phyloP scores from a whole-genome alignment of 768 basidiomycete species.

The Tulasnella sp. region DNA sequence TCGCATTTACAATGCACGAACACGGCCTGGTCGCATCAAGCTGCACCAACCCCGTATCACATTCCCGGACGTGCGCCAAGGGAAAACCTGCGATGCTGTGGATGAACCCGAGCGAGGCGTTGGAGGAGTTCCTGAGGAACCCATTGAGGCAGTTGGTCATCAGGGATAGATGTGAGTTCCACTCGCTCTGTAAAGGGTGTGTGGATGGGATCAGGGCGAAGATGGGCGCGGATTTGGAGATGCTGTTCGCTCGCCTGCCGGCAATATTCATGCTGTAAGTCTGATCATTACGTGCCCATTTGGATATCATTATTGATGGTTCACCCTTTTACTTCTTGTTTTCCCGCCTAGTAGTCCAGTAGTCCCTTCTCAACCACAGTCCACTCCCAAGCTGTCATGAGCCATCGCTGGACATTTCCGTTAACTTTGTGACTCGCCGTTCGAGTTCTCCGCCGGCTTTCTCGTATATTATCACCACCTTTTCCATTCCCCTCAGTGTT shows the following conservation, averaged over 20 bases:
- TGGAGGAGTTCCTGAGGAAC: constrained; percentile 10
- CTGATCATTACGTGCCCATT: background rate
- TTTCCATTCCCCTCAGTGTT: too few species aligned
- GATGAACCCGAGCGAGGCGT: constrained; percentile 8
- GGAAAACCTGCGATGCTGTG: constrained; percentile 9
- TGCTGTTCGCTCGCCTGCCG: constrained; percentile 3
- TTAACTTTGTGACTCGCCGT: too few species aligned
- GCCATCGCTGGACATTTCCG: too few species aligned
- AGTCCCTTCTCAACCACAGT: too few species aligned
- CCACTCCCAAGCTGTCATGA: too few species aligned
- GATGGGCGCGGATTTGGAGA: constrained; percentile 3
- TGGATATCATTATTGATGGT: background rate
- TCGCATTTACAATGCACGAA: constrained; percentile 12
- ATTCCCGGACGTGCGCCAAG: constrained; percentile 11
- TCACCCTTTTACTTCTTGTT: too few species aligned
- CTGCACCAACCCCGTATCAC: constrained; percentile 5
- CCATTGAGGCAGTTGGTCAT: constrained; percentile 13
- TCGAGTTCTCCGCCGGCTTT: too few species aligned
- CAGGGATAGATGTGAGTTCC: constrained; percentile 12
- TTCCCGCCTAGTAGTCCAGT: too few species aligned
- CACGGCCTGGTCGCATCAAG: constrained; percentile 4
- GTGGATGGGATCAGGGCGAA: background rate
- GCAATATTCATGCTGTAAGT: constrained; percentile 12
- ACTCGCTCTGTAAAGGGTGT: constrained; percentile 6
- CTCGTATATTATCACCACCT: too few species aligned